Evolutionary conservation across 1,284 basidiomycete genomes (phyloP).

Genomic region (Ganoderma lucidum): DNA sequence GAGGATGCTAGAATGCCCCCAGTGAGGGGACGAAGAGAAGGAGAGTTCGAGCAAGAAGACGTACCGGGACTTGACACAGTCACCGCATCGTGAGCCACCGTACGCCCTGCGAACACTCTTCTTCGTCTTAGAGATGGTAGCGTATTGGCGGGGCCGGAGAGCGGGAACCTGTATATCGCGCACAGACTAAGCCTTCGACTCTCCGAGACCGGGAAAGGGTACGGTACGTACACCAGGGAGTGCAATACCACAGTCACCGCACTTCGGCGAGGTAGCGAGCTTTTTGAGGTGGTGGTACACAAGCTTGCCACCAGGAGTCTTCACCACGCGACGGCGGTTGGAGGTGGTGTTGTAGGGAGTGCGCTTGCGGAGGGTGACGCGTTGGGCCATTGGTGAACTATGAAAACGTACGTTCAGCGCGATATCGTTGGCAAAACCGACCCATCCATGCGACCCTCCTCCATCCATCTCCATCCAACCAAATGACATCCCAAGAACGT

Average conservation of each 20-base stretch:
- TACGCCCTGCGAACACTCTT: constrained; percentile 96
- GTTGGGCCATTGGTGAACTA: constrained; percentile 87
- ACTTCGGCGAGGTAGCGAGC: constrained; percentile 89
- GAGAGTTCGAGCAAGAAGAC: constrained; percentile 39
- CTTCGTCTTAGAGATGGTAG: constrained; percentile 93
- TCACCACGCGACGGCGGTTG: constrained; percentile 93
- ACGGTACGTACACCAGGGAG: constrained; percentile 85
- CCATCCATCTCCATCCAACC: neutral
- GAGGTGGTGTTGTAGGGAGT: constrained; percentile 99
- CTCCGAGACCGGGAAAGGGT: neutral
- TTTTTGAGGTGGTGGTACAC: constrained; percentile 94
- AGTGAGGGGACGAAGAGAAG: neutral
- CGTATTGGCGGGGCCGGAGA: constrained; percentile 92
- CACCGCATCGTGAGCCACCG: constrained; percentile 94
- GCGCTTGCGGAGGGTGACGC: constrained; percentile 99
- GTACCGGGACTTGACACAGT: constrained; percentile 91
- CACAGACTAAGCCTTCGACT: too few relatives aligned
- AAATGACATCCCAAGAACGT: neutral
- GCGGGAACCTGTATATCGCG: constrained; percentile 78
- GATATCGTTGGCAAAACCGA: neutral
- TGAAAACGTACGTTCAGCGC: constrained; percentile 24
- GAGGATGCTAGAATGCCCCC: constrained; percentile 74
- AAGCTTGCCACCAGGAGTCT: constrained; percentile 95
- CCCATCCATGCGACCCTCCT: constrained; percentile 10
- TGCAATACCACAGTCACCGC: constrained; percentile 94